These are phyloP conservation scores for Dendrobium nobile DNA, from an alignment of 106 monocot genomes.

Conservation along the genomic window DNA sequence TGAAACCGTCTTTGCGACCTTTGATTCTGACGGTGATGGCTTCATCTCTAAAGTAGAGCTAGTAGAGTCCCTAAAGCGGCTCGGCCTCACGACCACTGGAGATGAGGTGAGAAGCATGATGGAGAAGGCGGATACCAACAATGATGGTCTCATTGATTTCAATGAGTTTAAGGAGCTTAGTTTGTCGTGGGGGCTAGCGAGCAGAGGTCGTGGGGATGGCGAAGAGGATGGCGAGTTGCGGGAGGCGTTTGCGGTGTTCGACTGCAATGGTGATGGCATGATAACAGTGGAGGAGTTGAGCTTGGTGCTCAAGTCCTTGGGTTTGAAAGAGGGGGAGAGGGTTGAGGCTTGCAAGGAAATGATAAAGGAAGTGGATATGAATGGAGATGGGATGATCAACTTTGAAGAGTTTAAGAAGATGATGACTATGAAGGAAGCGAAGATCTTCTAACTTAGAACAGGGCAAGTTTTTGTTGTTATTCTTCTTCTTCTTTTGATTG, in stretches of 20 bases:
- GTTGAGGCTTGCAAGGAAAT: slow-evolving; percentile 41
- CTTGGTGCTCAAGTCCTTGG: slow-evolving; percentile 34
- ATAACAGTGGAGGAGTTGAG: slow-evolving; percentile 55
- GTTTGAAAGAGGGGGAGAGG: slow-evolving; percentile 26
- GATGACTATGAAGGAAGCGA: slow-evolving; percentile 32
- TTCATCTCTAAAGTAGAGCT: slow-evolving; percentile 48
- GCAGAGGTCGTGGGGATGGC: slow-evolving; percentile 6
- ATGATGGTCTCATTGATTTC: slow-evolving; percentile 46
- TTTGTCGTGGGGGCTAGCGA: slow-evolving; percentile 7
- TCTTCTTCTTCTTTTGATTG: neutral
- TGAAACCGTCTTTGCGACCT: slow-evolving; percentile 30
- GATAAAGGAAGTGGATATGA: slow-evolving; percentile 52
- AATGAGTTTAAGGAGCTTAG: slow-evolving; percentile 43
- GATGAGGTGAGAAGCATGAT: slow-evolving; percentile 30
- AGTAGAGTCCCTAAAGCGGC: slow-evolving; percentile 24
- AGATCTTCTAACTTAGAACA: neutral
- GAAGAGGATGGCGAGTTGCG: slow-evolving; percentile 23
- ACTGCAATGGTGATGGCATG: slow-evolving; percentile 46
- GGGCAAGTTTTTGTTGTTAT: neutral
- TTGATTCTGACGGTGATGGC: slow-evolving; percentile 50
- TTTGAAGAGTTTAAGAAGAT: slow-evolving; percentile 77
- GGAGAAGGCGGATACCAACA: slow-evolving; percentile 33
- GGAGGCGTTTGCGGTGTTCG: slow-evolving; percentile 61
- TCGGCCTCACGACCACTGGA: slow-evolving; percentile 16
- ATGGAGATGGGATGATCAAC: slow-evolving; percentile 66